Evolutionary conservation across 768 basidiomycete species (phyloP), one percentile per base, ranked within the genome.

Genomic region (Grammothele lineata): DNA sequence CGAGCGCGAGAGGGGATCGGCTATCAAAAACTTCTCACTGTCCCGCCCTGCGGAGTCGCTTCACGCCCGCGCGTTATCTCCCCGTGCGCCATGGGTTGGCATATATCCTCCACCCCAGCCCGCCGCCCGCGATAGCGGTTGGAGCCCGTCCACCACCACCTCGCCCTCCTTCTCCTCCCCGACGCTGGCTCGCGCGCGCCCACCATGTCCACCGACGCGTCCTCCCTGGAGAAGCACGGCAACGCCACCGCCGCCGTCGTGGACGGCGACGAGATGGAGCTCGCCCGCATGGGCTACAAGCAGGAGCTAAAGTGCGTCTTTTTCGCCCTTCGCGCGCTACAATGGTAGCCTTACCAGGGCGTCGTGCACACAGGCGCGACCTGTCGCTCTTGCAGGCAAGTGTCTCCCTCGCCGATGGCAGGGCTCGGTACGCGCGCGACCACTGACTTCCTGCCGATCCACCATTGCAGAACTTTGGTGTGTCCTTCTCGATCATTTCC

Each of bases 401-500:
- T 43, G 35, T 40, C 14, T 19, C 19, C 46, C 33, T 21, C 33
- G 35, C 26, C 37, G n/a, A 8, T 36, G 35, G 6, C 17, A 7
- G 35, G 6, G 8, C 9, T 36, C 18, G 35, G 8, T n/a, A n/a
- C n/a, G n/a, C n/a, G n/a, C n/a, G n/a, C n/a, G n/a, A n/a, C n/a
- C n/a, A n/a, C n/a, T n/a, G n/a, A n/a, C n/a, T n/a, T n/a, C n/a
- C n/a, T n/a, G n/a, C n/a, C 26, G 24, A 36, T 15, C 37, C 17
- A n/a, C n/a, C n/a, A n/a, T n/a, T n/a, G 18, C 51, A 84, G 81
- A 86, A 85, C 61, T 86, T 86, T 55, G 83, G 83, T 18, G 76
- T 81, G 54, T 84, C 82, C 0, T 88, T 88, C 65, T 83, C 81
- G 8, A 83, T 90, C 62, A 87, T 90, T 45, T 82, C 80, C 21